Base-by-base conservation (phyloP, 139 green algal species). In the Nannochloris sp. region DNA sequence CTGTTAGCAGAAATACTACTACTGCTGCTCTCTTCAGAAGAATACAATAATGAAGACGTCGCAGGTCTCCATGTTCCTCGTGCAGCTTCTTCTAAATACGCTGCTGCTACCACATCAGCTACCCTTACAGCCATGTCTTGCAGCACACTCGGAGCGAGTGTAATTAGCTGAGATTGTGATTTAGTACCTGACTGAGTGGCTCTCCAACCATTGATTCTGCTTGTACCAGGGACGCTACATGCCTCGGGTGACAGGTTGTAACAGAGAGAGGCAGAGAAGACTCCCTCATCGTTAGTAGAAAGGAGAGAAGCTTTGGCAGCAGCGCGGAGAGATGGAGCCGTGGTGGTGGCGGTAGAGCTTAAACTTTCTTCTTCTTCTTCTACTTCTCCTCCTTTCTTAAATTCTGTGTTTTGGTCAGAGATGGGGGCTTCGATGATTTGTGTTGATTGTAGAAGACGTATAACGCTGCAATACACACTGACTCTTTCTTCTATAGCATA, bases 101-200 rank as follows among this genome's bases (percentile, higher is more conserved):
- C 65, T 0, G 51, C 61, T 13, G 78, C 78, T 13, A 83, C 75
- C 7, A 74, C 67, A 15, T 85, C 78, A 19, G 81, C 81, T 0
- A 64, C 63, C 2, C 23, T 29, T 3, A 81, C 63, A 2, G 72
- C 78, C 66, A 85, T 69, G 62, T 87, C 81, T 45, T 82, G 65
- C 27, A 85, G 45, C 24, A 83, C 67, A 1, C 33, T 42, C 1
- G 74, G 71, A 7, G 71, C 67, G n/a, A n/a, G n/a, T n/a, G n/a
- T n/a, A n/a, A n/a, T n/a, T n/a, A n/a, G n/a, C n/a, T n/a, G n/a
- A n/a, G n/a, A n/a, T n/a, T n/a, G n/a, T n/a, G n/a, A n/a, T n/a
- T n/a, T n/a, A n/a, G n/a, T n/a, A n/a, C n/a, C n/a, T n/a, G n/a
- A n/a, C n/a, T n/a, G n/a, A n/a, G n/a, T n/a, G n/a, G n/a, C n/a